These are phyloP conservation scores for Fragilaria crotonensis DNA, from an alignment of 108 stramenopile species.

Conservation along the genomic window DNA sequence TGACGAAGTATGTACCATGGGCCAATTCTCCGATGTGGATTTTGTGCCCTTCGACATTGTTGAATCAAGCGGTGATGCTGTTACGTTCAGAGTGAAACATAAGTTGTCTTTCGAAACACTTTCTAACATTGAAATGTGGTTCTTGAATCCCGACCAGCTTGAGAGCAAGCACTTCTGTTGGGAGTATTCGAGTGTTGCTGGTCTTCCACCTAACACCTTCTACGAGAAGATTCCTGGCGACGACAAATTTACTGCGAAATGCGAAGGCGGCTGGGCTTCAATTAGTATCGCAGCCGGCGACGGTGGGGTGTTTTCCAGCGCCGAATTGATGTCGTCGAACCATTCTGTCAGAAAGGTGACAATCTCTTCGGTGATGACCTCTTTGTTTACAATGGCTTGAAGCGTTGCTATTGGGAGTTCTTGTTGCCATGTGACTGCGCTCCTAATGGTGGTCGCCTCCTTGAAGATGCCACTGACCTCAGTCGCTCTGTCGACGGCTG, in stretches of 20 bases:
- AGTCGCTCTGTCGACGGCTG: too few species aligned
- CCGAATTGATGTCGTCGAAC: background rate
- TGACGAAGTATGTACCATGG: background rate
- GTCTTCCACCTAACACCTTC: background rate
- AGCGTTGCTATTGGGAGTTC: conserved; percentile 7
- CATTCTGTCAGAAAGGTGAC: background rate
- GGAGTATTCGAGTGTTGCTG: background rate
- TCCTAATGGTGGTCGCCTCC: too few species aligned
- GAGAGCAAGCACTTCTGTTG: background rate
- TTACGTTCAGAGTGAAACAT: background rate
- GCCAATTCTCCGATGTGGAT: background rate
- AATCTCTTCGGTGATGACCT: background rate
- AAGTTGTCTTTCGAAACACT: background rate
- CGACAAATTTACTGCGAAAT: background rate
- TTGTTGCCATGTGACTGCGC: background rate
- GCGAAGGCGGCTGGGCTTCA: background rate
- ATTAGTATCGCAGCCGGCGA: background rate
- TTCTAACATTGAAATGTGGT: background rate
- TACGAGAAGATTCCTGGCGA: background rate
- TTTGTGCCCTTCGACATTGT: background rate
- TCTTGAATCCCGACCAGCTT: background rate
- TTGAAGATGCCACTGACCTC: too few species aligned
- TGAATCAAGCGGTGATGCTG: background rate
- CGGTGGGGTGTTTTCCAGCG: background rate
- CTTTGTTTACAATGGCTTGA: background rate